Conservation (phyloP, 1,139 yeast species). For the Yamadazyma dushanensis region DNA sequence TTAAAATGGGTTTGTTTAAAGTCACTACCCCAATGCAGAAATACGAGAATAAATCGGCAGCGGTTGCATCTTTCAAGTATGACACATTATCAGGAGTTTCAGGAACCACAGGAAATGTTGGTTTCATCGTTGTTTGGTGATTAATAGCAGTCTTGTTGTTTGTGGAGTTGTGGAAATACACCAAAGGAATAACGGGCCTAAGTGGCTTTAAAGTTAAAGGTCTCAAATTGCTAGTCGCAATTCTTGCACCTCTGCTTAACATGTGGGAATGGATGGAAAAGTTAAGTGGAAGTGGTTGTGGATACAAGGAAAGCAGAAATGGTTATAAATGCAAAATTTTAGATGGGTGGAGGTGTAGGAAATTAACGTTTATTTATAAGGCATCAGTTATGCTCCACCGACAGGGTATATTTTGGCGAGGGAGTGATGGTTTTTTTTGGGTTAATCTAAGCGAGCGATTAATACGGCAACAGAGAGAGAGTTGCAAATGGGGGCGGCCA, state of each 20-base stretch:
- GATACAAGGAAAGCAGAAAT: neutral
- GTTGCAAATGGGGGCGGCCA: slow-evolving; percentile 4
- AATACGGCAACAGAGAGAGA: slow-evolving; percentile 2
- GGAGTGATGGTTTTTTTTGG: slow-evolving; percentile 2
- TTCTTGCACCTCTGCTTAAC: neutral
- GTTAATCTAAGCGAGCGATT: slow-evolving; percentile 16
- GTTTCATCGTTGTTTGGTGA: slow-evolving; percentile 4
- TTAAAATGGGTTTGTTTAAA: slow-evolving; percentile 58
- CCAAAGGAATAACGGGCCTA: neutral
- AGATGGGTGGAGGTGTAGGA: no score
- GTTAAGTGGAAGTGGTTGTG: neutral
- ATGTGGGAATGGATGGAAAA: neutral
- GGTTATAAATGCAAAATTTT: no score
- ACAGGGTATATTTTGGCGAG: slow-evolving; percentile 6
- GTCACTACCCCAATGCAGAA: slow-evolving; percentile 70
- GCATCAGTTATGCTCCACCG: slow-evolving; percentile 4
- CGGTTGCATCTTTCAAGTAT: slow-evolving; percentile 35
- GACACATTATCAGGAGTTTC: slow-evolving; percentile 15
- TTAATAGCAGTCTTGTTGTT: slow-evolving; percentile 10
- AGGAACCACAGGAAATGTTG: slow-evolving; percentile 2
- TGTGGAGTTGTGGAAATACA: slow-evolving; percentile 10
- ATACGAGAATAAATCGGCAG: slow-evolving; percentile 55
- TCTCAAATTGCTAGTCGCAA: neutral
- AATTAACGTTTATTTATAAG: slow-evolving; percentile 6
- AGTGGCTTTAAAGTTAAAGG: neutral